Conservation (phyloP, 208 protist genomes). For the Wallacemonas sp. region DNA sequence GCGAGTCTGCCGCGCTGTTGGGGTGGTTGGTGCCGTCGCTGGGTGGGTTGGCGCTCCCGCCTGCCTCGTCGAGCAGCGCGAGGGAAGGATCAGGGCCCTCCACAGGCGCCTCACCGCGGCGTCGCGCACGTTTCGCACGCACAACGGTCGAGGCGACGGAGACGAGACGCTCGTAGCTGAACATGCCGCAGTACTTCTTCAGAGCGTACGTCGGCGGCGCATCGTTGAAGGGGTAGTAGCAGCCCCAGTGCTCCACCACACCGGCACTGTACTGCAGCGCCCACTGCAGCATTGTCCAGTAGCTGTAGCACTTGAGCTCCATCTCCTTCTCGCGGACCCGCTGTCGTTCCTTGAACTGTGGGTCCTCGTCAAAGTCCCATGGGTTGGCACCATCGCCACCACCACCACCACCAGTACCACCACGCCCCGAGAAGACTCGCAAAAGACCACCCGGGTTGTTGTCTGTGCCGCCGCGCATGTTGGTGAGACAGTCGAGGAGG, state of each 20-base stretch:
- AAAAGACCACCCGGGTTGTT: constrained; percentile 15
- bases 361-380: constrained; percentile 41
- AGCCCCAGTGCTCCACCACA: constrained; percentile 83
- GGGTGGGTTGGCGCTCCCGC: neutral
- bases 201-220: constrained; percentile 72
- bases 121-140: constrained; percentile 12
- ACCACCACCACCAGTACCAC: neutral
- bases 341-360: constrained; percentile 36
- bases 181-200: constrained; percentile 76
- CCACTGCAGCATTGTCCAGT: constrained; percentile 93
- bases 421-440: constrained; percentile 11
- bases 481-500: constrained; percentile 72
- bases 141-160: constrained; percentile 34
- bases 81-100: neutral
- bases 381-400: constrained; percentile 11
- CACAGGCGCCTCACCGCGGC: neutral
- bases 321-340: constrained; percentile 44
- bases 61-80: constrained; percentile 4
- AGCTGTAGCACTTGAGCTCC: constrained; percentile 77
- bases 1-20: constrained; percentile 14
- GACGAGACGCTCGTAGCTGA: constrained; percentile 72
- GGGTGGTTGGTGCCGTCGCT: neutral
- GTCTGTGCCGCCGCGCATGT: constrained; percentile 45
- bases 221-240: constrained; percentile 83
- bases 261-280: constrained; percentile 86